phyloP scores from a whole-genome alignment of 2,329 filamentous ascomycete genomes.

The Penicillium aurantiogriseum region DNA sequence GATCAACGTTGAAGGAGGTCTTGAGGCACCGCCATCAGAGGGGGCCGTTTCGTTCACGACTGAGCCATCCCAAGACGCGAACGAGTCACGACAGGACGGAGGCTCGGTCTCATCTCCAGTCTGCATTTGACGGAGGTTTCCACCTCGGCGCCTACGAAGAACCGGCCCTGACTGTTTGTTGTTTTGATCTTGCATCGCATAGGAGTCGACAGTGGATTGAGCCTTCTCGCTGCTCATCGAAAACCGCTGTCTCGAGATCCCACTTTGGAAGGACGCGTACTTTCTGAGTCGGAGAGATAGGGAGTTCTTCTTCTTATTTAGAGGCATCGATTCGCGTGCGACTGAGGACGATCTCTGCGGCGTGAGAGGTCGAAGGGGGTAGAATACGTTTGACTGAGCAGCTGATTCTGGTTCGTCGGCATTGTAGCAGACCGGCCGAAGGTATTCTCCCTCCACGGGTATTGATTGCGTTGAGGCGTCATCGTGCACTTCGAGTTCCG shows the following conservation, averaged over 20 bases:
- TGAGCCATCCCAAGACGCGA: slow-evolving; percentile 35
- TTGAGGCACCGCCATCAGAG: slow-evolving; percentile 17
- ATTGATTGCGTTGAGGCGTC: slow-evolving; percentile 23
- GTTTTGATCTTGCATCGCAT: slow-evolving; percentile 17
- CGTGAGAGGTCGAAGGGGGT: slow-evolving; percentile 18
- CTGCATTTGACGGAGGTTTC: slow-evolving; percentile 67
- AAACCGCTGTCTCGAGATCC: slow-evolving; percentile 34
- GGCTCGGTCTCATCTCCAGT: slow-evolving; percentile 63
- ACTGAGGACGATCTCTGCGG: slow-evolving; percentile 31
- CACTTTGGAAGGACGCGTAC: slow-evolving; percentile 48
- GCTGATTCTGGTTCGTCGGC: slow-evolving; percentile 14
- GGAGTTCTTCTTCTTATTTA: slow-evolving; percentile 28
- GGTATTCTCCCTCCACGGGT: slow-evolving; percentile 27
- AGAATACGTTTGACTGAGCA: slow-evolving; percentile 15
- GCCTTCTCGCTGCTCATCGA: slow-evolving; percentile 27
- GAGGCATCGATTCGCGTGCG: slow-evolving; percentile 24
- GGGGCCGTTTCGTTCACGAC: slow-evolving; percentile 22
- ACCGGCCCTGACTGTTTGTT: slow-evolving; percentile 47
- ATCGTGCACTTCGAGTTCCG: background rate
- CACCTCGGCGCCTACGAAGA: slow-evolving; percentile 70
- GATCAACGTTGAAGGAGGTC: slow-evolving; percentile 29
- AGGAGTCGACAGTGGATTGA: slow-evolving; percentile 17
- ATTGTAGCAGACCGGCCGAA: slow-evolving; percentile 33
- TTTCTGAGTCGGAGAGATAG: slow-evolving; percentile 42
- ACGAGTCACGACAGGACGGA: slow-evolving; percentile 35